Conservation (phyloP, 164 flowering plant genomes). For the Liriodendron chinense region DNA sequence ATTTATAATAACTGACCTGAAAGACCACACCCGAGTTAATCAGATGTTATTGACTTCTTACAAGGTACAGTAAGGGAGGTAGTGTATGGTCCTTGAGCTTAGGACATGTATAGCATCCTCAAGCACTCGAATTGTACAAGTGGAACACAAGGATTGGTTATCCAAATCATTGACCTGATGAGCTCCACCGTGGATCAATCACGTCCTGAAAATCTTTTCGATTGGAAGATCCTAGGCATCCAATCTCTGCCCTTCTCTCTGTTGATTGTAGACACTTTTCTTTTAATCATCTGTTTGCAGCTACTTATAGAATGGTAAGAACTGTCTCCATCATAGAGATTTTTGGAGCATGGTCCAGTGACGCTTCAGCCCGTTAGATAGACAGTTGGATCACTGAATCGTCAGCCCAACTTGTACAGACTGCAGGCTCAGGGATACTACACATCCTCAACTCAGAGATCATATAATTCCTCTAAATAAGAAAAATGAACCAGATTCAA, state of each 20-base stretch:
- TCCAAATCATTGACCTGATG: not conserved
- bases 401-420: not conserved
- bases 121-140: not conserved
- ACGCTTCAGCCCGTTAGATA: not conserved
- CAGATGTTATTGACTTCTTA: not conserved
- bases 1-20: slow-evolving; percentile 81
- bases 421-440: not conserved
- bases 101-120: not conserved
- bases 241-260: not conserved
- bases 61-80: not conserved
- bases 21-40: slow-evolving; percentile 8
- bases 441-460: not conserved
- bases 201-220: not conserved
- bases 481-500: slow-evolving; percentile 12
- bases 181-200: not conserved
- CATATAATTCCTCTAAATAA: slow-evolving; percentile 1
- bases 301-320: not conserved
- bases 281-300: not conserved
- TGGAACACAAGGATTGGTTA: not conserved
- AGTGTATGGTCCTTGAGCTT: not conserved
- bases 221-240: not conserved
- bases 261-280: not conserved
- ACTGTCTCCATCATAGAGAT: not conserved
- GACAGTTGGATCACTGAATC: not conserved
- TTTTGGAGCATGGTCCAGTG: not conserved